Evolutionary conservation across 139 green algal genomes (phyloP).

Genomic region (Pseudopediastrum boryanum): DNA sequence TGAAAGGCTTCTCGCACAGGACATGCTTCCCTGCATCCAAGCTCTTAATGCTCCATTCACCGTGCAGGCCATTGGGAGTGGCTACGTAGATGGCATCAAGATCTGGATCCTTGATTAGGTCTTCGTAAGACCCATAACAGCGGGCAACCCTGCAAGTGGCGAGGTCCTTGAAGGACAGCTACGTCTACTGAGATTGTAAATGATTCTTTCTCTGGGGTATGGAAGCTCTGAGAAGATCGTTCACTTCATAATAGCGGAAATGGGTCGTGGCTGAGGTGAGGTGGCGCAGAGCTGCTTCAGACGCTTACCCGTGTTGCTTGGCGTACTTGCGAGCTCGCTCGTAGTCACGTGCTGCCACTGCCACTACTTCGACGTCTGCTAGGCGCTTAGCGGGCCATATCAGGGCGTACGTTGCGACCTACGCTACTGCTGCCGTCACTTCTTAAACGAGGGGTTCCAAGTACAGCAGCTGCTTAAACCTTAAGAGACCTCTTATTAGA

Average conservation of each 20-base stretch:
- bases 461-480: neutral
- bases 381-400: conserved; percentile 45
- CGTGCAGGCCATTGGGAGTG: conserved; percentile 61
- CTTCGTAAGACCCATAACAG: conserved; percentile 56
- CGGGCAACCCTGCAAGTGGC: neutral
- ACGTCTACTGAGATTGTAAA: neutral
- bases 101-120: conserved; percentile 51
- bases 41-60: conserved; percentile 36
- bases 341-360: conserved; percentile 46
- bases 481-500: neutral
- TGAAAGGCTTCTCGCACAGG: conserved; percentile 71
- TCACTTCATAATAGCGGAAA: no score
- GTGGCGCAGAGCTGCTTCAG: no score
- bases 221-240: no score
- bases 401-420: conserved; percentile 52
- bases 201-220: no score
- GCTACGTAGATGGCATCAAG: conserved; percentile 66
- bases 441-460: neutral
- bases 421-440: neutral
- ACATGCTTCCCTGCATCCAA: conserved; percentile 65
- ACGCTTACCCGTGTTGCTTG: conserved; percentile 37
- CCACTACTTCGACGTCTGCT: conserved; percentile 37
- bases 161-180: neutral
- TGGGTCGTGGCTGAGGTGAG: no score
- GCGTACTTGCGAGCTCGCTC: conserved; percentile 43